Percentiles rank a stretch among this genome's conserved stretches.
Conservation (phyloP, 495 filamentous ascomycete genomes). For the Podospora conica region DNA sequence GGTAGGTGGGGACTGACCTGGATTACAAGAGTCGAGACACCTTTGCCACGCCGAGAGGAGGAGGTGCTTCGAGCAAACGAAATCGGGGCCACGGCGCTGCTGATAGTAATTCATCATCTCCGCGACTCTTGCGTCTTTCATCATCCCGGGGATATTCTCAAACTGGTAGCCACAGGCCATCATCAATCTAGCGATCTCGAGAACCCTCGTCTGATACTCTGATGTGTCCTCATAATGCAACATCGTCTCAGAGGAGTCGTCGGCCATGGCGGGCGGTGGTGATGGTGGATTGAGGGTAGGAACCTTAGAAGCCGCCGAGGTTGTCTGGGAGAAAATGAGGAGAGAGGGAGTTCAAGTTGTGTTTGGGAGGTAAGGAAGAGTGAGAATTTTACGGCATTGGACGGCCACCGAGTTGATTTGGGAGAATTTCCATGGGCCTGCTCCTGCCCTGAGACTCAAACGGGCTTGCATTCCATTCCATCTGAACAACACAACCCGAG, state of each 20-base stretch:
- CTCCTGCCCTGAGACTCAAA: too few relatives aligned
- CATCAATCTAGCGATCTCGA: background rate
- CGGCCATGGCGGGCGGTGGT: background rate
- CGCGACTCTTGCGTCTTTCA: too few relatives aligned
- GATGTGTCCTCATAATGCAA: background rate
- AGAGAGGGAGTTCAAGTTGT: too few relatives aligned
- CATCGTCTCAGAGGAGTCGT: background rate
- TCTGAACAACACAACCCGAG: too few relatives aligned
- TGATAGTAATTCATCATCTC: background rate
- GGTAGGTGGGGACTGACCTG: background rate
- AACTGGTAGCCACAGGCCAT: too few relatives aligned
- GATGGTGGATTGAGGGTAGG: background rate
- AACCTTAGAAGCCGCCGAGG: too few relatives aligned
- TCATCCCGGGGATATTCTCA: too few relatives aligned
- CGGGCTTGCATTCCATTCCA: too few relatives aligned
- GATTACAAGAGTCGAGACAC: background rate
- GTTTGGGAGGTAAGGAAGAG: background rate
- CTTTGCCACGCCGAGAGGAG: background rate
- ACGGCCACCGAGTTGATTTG: background rate
- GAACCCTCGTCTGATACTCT: background rate
- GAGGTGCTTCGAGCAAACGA: background rate
- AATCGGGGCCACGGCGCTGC: background rate
- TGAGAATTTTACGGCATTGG: background rate
- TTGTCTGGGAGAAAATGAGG: too few relatives aligned
- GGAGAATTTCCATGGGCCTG: background rate